Evolutionary conservation across 495 filamentous ascomycete species (phyloP), one percentile per base, ranked within the genome.

Genomic region (Hypomontagnella monticulosa): DNA sequence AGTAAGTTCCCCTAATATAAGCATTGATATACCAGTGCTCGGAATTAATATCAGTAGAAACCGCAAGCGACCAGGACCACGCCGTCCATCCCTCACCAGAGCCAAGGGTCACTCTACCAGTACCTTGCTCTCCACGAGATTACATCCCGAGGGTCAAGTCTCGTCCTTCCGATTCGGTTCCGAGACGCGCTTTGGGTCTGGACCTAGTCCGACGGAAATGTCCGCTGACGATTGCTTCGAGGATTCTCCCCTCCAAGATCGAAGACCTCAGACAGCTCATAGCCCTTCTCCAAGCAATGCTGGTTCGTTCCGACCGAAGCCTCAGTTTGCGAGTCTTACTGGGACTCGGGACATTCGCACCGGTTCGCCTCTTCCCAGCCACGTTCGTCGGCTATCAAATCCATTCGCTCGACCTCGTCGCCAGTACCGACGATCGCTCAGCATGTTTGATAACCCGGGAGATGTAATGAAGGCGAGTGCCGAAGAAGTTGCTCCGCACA

Each of bases 361-460:
- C 71, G 91, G 88, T 40, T 94, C 93, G 9, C 93, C 93, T 9
- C 82, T 88, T 37, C 80, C 81, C 43, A 84, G 80, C 52, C 88
- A 92, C 55, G 78, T 89, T 41, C 86, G 91, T 56, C 91, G 92
- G 50, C 83, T 83, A 8, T 88, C 88, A 8, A 91, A 89, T 66
- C 89, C 87, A 15, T 84, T 87, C 53, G 82, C 85, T 74, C 88
- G 94, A 48, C 91, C 92, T 11, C 87, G 93, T 63, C 97, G 96
- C 73, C 91, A 91, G 61, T 93, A 92, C 64, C 87, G 95, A 27
- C 86, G 95, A 50, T 97, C 94, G 38, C 81, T 97, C 71, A 97
- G 94, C 81, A 98, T 99, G 95, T 98, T 93, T 77, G 95, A 98
- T 75, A 86, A 89, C 71, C 89, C 93, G 0, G 91, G 85, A 55